phyloP scores from a whole-genome alignment of 1,284 basidiomycete genomes.

The Ganoderma lingzhi region DNA sequence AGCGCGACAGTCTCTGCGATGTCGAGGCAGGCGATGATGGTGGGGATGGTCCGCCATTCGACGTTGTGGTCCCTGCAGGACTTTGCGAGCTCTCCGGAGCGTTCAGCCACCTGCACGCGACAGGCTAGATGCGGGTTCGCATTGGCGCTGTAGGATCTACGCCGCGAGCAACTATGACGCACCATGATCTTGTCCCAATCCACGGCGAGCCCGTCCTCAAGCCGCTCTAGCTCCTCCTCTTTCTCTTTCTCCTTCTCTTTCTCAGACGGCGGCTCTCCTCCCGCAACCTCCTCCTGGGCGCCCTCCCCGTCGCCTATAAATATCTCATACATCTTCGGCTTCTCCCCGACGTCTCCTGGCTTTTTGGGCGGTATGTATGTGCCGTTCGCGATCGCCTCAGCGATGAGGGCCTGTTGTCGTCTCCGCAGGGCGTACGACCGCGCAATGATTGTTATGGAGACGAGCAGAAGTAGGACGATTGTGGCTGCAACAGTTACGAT shows the following conservation, averaged over 20 bases:
- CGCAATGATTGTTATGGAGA: slow-evolving; percentile 68
- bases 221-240: slow-evolving; percentile 10
- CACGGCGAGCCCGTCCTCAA: slow-evolving; percentile 16
- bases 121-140: slow-evolving; percentile 12
- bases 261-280: neutral
- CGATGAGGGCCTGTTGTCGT: slow-evolving; percentile 61
- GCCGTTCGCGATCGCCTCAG: slow-evolving; percentile 68
- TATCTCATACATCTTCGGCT: slow-evolving; percentile 35
- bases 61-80: neutral
- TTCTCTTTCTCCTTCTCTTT: slow-evolving; percentile 17
- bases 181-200: slow-evolving; percentile 33
- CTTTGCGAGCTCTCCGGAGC: slow-evolving; percentile 5
- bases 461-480: slow-evolving; percentile 66
- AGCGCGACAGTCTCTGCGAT: slow-evolving; percentile 13
- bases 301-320: slow-evolving; percentile 19
- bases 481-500: slow-evolving; percentile 50
- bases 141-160: neutral
- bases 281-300: neutral
- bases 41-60: neutral
- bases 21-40: slow-evolving; percentile 9
- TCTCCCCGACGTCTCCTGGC: slow-evolving; percentile 19
- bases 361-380: slow-evolving; percentile 53
- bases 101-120: slow-evolving; percentile 20
- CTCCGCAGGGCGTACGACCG: slow-evolving; percentile 66
- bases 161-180: slow-evolving; percentile 6